These are phyloP conservation scores for Raffaelea arxii DNA, from an alignment of 2,329 filamentous ascomycete genomes.

Conservation along the genomic window DNA sequence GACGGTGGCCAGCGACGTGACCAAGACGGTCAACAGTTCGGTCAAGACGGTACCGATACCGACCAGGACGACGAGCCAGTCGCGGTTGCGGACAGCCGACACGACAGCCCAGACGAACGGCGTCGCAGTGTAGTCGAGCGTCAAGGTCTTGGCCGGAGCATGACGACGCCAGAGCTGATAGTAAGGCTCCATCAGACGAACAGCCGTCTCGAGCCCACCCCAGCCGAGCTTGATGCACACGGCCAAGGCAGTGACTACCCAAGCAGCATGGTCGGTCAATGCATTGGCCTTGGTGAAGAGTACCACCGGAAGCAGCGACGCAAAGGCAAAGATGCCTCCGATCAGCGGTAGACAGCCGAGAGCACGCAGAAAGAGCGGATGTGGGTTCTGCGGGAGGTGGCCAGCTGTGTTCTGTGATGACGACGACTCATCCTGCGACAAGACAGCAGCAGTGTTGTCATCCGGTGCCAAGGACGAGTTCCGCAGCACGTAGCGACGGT, in stretches of 20 bases:
- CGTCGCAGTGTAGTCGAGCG: constrained; percentile 63
- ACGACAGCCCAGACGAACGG: constrained; percentile 58
- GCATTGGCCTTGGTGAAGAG: constrained; percentile 47
- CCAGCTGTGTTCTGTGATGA: constrained; percentile 33
- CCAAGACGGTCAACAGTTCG: constrained; percentile 62
- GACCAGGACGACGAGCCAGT: constrained; percentile 57
- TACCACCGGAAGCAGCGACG: constrained; percentile 48
- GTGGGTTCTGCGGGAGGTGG: constrained; percentile 49
- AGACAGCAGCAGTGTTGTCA: constrained; percentile 33
- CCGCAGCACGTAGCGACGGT: constrained; percentile 57
- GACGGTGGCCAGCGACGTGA: constrained; percentile 55
- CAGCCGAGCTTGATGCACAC: constrained; percentile 59
- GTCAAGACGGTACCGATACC: constrained; percentile 62
- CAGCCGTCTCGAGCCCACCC: constrained; percentile 57
- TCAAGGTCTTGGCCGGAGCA: constrained; percentile 55
- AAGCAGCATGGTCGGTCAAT: constrained; percentile 53
- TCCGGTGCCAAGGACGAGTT: constrained; percentile 63
- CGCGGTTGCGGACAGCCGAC: constrained; percentile 51
- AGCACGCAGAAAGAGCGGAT: constrained; percentile 58
- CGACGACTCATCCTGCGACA: constrained; percentile 27
- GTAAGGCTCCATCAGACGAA: constrained; percentile 67
- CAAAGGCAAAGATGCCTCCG: constrained; percentile 44
- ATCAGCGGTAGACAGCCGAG: constrained; percentile 52
- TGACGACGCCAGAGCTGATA: constrained; percentile 58
- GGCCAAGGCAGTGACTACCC: constrained; percentile 55